Conservation (phyloP, 164 flowering plant species). For the Macadamia integrifolia region DNA sequence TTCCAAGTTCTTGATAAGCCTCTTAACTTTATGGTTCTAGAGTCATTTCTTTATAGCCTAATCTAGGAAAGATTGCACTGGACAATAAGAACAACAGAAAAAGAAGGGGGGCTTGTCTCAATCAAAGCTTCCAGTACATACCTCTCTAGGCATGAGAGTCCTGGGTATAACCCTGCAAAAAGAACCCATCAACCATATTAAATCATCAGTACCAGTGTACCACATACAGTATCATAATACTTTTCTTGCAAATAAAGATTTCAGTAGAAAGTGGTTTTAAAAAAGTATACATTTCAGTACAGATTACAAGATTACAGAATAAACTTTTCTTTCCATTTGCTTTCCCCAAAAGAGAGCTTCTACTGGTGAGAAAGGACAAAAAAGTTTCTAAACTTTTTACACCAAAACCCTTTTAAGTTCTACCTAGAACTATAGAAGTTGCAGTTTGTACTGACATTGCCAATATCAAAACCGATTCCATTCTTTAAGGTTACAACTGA, state of each 20-base stretch:
- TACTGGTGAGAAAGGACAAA: not conserved
- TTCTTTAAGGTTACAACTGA: constrained; percentile 9
- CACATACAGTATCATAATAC: not conserved
- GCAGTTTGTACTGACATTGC: constrained; percentile 13
- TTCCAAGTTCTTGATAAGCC: not conserved
- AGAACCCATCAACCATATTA: constrained; percentile 1
- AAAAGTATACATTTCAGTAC: not conserved
- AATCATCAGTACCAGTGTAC: not conserved
- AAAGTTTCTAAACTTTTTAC: constrained; percentile 9
- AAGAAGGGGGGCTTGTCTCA: not conserved
- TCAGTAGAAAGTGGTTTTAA: not conserved
- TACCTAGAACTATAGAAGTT: not conserved
- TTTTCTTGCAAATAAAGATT: not conserved
- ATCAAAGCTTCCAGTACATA: constrained; percentile 15
- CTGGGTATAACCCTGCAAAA: constrained; percentile 80
- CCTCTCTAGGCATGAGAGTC: constrained; percentile 85
- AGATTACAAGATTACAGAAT: not conserved
- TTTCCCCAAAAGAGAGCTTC: not conserved
- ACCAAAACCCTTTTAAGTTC: not conserved
- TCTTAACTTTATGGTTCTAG: not conserved
- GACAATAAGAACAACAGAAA: not conserved
- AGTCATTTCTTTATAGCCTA: not conserved
- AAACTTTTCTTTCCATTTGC: not conserved
- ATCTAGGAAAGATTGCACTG: not conserved
- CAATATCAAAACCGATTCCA: constrained; percentile 16